Evolutionary conservation across 495 filamentous ascomycete species (phyloP).

Genomic region (Xanthoparmelia taractica): DNA sequence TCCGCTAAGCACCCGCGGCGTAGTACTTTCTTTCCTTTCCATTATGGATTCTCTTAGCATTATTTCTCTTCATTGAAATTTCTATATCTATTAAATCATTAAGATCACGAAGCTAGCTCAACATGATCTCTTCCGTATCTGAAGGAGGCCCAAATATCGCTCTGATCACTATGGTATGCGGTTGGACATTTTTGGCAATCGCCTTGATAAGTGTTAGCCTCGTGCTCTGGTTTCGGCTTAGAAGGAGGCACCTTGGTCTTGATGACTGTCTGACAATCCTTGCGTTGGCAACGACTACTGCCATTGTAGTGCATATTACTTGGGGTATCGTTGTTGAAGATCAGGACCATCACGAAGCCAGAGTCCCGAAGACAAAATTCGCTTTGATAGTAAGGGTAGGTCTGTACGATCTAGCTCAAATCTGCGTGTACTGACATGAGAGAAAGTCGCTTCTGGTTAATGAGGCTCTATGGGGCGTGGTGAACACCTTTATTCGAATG

Average conservation of each 20-base stretch:
- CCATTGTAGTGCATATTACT: background rate
- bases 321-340: background rate
- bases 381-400: constrained; percentile 14
- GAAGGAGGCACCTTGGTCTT: background rate
- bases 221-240: background rate
- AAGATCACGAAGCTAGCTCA: background rate
- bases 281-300: background rate
- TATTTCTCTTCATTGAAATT: background rate
- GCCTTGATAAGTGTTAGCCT: background rate
- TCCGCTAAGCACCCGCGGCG: no score
- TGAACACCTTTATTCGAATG: constrained; percentile 25
- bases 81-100: background rate
- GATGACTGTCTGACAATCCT: background rate
- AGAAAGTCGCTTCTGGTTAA: constrained; percentile 27
- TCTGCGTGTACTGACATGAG: background rate
- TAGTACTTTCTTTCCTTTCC: no score
- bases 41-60: background rate
- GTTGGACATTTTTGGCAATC: background rate
- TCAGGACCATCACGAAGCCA: background rate
- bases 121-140: background rate
- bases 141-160: constrained; percentile 7
- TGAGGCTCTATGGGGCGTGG: constrained; percentile 27
- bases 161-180: constrained; percentile 8
- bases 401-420: background rate
- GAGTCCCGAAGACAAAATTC: background rate